phyloP scores from a whole-genome alignment of 306 rosid genomes.

The Castanopsis chinensis region DNA sequence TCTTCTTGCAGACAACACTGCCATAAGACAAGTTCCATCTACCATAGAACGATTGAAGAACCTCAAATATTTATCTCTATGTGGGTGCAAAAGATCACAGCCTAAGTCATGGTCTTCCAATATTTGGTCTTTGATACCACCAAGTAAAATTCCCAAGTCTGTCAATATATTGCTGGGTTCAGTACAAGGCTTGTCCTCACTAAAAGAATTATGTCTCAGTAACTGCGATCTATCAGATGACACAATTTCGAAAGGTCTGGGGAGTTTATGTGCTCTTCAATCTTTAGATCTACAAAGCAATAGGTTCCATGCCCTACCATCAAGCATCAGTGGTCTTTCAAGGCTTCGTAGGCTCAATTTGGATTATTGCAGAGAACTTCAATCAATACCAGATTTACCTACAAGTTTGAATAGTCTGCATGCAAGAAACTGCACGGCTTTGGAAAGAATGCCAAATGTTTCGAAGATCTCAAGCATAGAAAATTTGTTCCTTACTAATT shows the following conservation, averaged over 20 bases:
- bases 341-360: not conserved
- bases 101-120: constrained; percentile 25
- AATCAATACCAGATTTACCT: not conserved
- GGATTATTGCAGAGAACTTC: not conserved
- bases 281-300: not conserved
- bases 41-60: constrained; percentile 15
- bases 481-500: constrained; percentile 7
- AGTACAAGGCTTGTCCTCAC: constrained; percentile 12
- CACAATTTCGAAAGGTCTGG: not conserved
- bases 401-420: no score
- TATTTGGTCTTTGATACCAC: constrained; percentile 32
- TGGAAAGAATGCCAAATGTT: constrained; percentile 16
- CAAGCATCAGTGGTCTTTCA: not conserved
- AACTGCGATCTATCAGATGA: constrained; percentile 10
- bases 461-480: not conserved
- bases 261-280: not conserved
- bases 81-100: constrained; percentile 33
- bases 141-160: constrained; percentile 5
- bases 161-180: not conserved
- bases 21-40: constrained; percentile 26
- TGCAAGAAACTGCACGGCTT: not conserved
- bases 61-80: constrained; percentile 28
- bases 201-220: not conserved
- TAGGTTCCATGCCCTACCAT: no score
- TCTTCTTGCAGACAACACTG: constrained; percentile 35